Evolutionary conservation across 2,329 filamentous ascomycete genomes (phyloP), one percentile per base, ranked within the genome.

Genomic region (Fusarium agapanthi): DNA sequence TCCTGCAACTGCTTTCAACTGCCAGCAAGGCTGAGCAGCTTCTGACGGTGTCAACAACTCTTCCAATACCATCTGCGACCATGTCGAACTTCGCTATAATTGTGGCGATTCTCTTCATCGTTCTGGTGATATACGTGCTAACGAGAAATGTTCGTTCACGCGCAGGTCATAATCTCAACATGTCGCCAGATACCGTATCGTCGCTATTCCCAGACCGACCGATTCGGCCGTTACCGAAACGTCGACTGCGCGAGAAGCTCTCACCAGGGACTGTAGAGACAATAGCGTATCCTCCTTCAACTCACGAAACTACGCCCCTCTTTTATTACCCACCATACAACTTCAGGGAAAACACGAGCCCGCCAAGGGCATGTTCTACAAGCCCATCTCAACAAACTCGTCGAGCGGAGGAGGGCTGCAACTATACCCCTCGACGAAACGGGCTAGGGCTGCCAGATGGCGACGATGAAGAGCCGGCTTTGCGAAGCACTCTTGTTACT

Each of bases 161-260:
- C 61, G 64, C 79, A 88, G 86, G 83, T 80, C 79, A 81, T 81
- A 82, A 81, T 77, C 81, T 82, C 78, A 88, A 81, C 65, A 91
- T 92, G 88, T 90, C 89, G 78, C 86, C 90, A 74, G 94, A 97
- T 86, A 92, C 92, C 66, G 88, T 91, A 72, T 96, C 94, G 67
- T 90, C 93, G 67, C 87, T 94, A 78, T 97, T 93, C 80, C 94
- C 94, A 74, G 93, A 97, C 80, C 92, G 96, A 82, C 93, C 95
- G 69, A 99, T 99, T 80, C 92, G 95, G 79, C 96, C 96, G 63
- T 86, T 99, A 68, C 96, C 96, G 47, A 96, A 93, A 83, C 92
- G 95, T 78, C 92, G 93, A 73, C 88, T 99, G 61, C 93, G 95
- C 77, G 95, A 96, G 80, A 91, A 94, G 63, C 87, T 99, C 58